These are phyloP conservation scores for Bisporella sp. DNA, from an alignment of 2,329 filamentous ascomycete genomes.

Conservation along the genomic window DNA sequence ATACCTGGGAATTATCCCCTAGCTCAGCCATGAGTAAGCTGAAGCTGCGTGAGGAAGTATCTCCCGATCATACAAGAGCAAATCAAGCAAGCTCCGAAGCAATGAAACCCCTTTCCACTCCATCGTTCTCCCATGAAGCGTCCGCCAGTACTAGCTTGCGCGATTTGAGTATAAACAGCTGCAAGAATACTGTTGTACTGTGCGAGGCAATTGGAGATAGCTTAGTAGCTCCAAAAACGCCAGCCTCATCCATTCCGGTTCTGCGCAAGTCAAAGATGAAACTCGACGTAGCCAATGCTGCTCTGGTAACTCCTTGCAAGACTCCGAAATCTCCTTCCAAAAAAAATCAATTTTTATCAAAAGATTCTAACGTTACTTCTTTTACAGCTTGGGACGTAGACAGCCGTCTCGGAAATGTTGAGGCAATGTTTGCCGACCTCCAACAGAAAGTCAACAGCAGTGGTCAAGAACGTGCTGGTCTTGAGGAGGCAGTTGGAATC, in stretches of 20 bases:
- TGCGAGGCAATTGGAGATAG: constrained; percentile 17
- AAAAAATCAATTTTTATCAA: constrained; percentile 54
- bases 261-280: constrained; percentile 17
- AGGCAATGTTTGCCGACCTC: constrained; percentile 64
- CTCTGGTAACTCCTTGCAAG: constrained; percentile 31
- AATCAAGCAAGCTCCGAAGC: constrained; percentile 9
- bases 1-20: constrained; percentile 14
- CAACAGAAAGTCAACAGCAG: constrained; percentile 66
- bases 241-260: constrained; percentile 26
- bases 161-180: constrained; percentile 15
- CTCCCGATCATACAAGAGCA: constrained; percentile 10
- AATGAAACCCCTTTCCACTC: constrained; percentile 6
- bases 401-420: constrained; percentile 67
- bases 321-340: constrained; percentile 31
- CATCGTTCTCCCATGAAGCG: constrained; percentile 13
- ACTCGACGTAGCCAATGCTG: constrained; percentile 11
- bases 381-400: constrained; percentile 75
- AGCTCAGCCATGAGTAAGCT: constrained; percentile 30
- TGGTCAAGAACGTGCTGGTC: constrained; percentile 56
- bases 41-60: constrained; percentile 19
- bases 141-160: constrained; percentile 15
- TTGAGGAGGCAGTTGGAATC: constrained; percentile 68
- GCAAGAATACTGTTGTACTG: constrained; percentile 20
- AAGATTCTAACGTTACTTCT: constrained; percentile 62
- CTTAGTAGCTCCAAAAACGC: constrained; percentile 25